A percentile compares a stretch with the other conserved stretches of the same genome.
Evolutionary conservation across 305 asterid genomes (phyloP).

Genomic region (Euphrasia arctica): DNA sequence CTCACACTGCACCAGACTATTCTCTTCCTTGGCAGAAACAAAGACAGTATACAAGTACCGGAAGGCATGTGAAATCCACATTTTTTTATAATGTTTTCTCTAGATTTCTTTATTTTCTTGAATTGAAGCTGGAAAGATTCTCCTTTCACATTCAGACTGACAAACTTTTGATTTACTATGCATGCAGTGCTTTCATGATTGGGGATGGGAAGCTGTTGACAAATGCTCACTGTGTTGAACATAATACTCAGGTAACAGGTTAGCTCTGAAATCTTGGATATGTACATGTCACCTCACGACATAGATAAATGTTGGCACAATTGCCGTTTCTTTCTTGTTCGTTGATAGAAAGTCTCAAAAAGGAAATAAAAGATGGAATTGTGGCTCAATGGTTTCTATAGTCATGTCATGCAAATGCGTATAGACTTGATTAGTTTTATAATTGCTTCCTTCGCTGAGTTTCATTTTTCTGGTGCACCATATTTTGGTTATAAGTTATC

Average conservation of each 20-base stretch:
- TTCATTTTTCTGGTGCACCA: constrained; percentile 1
- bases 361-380: neutral
- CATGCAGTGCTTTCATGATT: constrained; percentile 84
- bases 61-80: constrained; percentile 65
- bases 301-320: neutral
- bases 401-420: neutral
- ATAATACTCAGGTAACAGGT: constrained; percentile 61
- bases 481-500: constrained; percentile 11
- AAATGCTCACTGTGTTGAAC: constrained; percentile 92
- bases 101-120: constrained; percentile 13
- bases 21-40: constrained; percentile 99
- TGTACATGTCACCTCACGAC: constrained; percentile 1
- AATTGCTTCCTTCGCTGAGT: neutral
- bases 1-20: constrained; percentile 94
- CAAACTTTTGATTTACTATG: constrained; percentile 14
- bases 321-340: neutral
- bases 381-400: neutral
- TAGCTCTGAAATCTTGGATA: constrained; percentile 11
- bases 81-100: constrained; percentile 13
- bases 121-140: constrained; percentile 11
- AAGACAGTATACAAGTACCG: constrained; percentile 90
- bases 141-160: constrained; percentile 11
- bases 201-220: constrained; percentile 88
- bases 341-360: neutral
- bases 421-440: neutral